phyloP scores from a whole-genome alignment of 1,139 yeast species.

The Taphrina flavorubra region DNA sequence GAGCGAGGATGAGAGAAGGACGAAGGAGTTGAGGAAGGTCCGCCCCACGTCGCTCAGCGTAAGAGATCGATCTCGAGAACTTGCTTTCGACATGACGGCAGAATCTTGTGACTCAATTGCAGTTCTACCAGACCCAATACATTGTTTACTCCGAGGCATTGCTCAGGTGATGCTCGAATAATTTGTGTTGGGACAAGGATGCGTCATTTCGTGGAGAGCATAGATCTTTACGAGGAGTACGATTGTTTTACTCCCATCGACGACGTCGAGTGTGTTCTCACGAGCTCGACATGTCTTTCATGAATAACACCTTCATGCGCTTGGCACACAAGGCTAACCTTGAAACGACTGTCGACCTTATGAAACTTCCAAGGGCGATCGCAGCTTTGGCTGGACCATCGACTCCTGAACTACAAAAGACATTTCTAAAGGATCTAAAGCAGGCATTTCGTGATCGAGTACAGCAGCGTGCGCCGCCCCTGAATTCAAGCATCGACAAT shows the following conservation, averaged over 20 bases:
- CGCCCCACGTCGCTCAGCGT: slow-evolving; percentile 31
- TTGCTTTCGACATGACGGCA: slow-evolving; percentile 4
- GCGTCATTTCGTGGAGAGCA: slow-evolving; percentile 2
- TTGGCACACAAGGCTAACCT: no score
- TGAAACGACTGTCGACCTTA: background rate
- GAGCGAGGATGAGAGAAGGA: slow-evolving; percentile 23
- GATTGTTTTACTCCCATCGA: background rate
- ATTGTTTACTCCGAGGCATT: no score
- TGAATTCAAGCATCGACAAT: slow-evolving; percentile 11
- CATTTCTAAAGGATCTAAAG: slow-evolving; percentile 33
- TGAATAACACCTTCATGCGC: no score
- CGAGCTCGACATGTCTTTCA: no score
- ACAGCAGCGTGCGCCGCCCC: slow-evolving; percentile 31
- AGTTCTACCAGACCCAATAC: no score
- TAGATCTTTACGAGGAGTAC: background rate
- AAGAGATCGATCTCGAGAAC: background rate
- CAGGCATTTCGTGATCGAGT: slow-evolving; percentile 31
- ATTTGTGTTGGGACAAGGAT: background rate
- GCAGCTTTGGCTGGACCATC: slow-evolving; percentile 33
- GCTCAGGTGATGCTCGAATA: no score
- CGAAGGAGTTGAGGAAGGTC: slow-evolving; percentile 15
- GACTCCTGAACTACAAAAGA: slow-evolving; percentile 26
- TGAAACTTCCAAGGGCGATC: slow-evolving; percentile 20
- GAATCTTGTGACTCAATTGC: no score
- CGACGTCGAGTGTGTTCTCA: no score